Conservation (phyloP, 805 yeast species). For the Metschnikowia kofuensis region DNA sequence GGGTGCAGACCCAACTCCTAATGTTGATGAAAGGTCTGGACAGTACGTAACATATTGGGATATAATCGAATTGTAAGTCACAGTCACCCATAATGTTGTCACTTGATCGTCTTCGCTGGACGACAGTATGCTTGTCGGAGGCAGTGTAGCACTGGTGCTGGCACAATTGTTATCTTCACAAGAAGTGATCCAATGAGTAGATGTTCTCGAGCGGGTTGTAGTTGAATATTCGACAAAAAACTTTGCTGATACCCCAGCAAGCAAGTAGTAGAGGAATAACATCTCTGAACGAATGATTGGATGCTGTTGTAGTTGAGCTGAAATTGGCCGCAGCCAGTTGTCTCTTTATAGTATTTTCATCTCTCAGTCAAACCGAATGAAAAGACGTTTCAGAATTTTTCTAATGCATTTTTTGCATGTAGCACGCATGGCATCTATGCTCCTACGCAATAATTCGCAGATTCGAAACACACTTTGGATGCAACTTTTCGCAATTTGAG, state of each 20-base stretch:
- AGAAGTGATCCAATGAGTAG: too few species aligned
- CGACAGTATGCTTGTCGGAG: too few species aligned
- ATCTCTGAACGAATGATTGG: slow-evolving; percentile 7
- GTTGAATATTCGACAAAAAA: too few species aligned
- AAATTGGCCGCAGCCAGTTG: not conserved
- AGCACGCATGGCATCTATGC: not conserved
- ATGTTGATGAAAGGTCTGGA: slow-evolving; percentile 1
- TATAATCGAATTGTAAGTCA: not conserved
- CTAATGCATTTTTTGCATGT: not conserved
- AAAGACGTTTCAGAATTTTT: slow-evolving; percentile 3
- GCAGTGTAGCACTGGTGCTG: too few species aligned
- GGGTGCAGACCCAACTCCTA: slow-evolving; percentile 1
- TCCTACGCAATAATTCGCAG: not conserved
- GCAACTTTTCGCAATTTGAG: slow-evolving; percentile 3
- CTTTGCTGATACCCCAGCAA: too few species aligned
- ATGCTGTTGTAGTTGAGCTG: not conserved
- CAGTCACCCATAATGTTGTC: not conserved
- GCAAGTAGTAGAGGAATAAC: slow-evolving; percentile 8
- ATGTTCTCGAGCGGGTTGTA: too few species aligned
- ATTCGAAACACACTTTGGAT: slow-evolving; percentile 1
- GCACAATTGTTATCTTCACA: too few species aligned
- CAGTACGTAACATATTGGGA: slow-evolving; percentile 7
- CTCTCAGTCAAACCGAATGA: not conserved
- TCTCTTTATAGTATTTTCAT: slow-evolving; percentile 5
- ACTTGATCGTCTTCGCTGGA: not conserved